Evolutionary conservation across 768 basidiomycete genomes (phyloP).

Genomic region (Russula ochroleuca): DNA sequence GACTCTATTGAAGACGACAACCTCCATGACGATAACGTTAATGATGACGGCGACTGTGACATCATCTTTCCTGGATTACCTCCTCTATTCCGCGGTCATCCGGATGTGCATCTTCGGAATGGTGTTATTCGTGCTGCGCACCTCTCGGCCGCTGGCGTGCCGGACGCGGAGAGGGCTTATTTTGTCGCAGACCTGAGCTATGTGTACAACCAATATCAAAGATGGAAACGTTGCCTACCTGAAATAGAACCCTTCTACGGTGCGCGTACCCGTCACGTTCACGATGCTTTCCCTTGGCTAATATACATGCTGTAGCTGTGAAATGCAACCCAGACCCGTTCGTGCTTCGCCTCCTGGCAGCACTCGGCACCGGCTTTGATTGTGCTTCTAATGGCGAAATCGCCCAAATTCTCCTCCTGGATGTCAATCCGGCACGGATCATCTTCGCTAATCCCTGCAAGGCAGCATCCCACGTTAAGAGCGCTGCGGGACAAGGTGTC

Average conservation of each 20-base stretch:
- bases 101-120: constrained; percentile 67
- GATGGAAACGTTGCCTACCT: constrained; percentile 75
- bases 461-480: constrained; percentile 86
- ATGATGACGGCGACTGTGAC: constrained; percentile 33
- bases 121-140: constrained; percentile 67
- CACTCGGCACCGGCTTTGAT: constrained; percentile 91
- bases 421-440: constrained; percentile 74
- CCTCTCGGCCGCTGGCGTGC: constrained; percentile 48
- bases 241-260: constrained; percentile 94
- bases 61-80: constrained; percentile 59
- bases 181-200: constrained; percentile 92
- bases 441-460: constrained; percentile 99
- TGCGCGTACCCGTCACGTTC: constrained; percentile 41
- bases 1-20: constrained; percentile 1
- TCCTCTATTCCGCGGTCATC: constrained; percentile 61
- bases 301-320: constrained; percentile 67
- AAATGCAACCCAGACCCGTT: constrained; percentile 99
- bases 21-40: not conserved
- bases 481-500: constrained; percentile 73
- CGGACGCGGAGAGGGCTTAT: constrained; percentile 88
- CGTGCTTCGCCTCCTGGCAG: constrained; percentile 83
- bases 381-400: constrained; percentile 97
- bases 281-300: constrained; percentile 45
- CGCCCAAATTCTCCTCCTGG: constrained; percentile 65
- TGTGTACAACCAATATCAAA: constrained; percentile 78